Evolutionary conservation across 495 filamentous ascomycete species (phyloP), one percentile per base, ranked within the genome.

Genomic region (Hypoxylon fragiforme): DNA sequence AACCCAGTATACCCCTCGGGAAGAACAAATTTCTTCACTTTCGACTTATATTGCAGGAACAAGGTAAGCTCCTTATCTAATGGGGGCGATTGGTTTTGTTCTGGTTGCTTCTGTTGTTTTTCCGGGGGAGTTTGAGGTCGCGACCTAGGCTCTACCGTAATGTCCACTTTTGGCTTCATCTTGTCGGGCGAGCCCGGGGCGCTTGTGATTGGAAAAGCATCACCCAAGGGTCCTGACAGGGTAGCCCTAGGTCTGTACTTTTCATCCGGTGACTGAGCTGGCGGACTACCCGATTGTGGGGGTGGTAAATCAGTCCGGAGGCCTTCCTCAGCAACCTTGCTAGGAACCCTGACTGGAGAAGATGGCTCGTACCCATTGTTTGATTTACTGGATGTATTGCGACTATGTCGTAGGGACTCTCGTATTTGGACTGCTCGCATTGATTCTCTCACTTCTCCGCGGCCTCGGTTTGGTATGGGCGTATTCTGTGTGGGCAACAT

Each of bases 21-120:
- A 8, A 98, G 81, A 6, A 96, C 83, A 64, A 92, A 95, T 63
- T 97, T 97, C 73, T 97, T 97, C 52, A 97, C 94, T 63, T 92
- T 91, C 54, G 86, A 92, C 62, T 91, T 95, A 72, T 97, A 96
- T 73, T 98, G 95, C 32, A 98, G 69, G 69, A 97, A 98, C n/a
- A 98, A 75, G 0, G 92, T 97, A 19, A 97, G 76, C 60, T 96
- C 91, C 66, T 96, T 96, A 1, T 86, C 85, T 1, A 87, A 80
- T 44, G 89, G 87, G 0, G 88, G 86, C 30, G 87, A 85, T 40
- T 90, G 89, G 20, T 85, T 78, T 28, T 84, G 62, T 6, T 54
- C 53, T 24, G 68, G 70, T 6, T 60, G 65, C 42, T 55, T 70
- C 22, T 67, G 68, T 15, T 67, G 66, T 50, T 72, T 72, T 20